phyloP scores from a whole-genome alignment of 2,329 filamentous ascomycete genomes.

The Celoporthe dispersa region DNA sequence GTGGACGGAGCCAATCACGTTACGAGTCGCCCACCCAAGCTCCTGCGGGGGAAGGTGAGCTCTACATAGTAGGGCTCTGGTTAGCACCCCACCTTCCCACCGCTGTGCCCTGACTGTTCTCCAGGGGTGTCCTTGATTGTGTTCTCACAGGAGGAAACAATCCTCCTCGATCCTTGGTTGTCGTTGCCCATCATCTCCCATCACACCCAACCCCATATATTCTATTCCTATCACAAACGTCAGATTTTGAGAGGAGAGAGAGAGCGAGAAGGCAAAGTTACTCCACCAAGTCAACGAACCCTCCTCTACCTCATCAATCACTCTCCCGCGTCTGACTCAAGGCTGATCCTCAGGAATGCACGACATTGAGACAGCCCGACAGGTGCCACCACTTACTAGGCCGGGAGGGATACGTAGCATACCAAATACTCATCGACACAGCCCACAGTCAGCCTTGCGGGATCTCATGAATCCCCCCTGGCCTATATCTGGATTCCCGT shows the following conservation, averaged over 20 bases:
- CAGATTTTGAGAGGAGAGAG: neutral
- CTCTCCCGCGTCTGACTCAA: neutral
- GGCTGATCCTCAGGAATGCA: neutral
- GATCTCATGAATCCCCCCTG: neutral
- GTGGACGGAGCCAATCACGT: neutral
- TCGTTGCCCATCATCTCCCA: neutral
- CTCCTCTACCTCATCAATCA: neutral
- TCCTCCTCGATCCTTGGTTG: neutral
- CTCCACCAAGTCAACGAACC: neutral
- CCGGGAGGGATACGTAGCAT: too few relatives aligned
- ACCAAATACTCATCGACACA: neutral
- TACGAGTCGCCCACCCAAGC: neutral
- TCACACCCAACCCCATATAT: neutral
- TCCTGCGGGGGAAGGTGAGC: neutral
- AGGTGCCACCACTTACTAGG: neutral
- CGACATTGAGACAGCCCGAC: neutral
- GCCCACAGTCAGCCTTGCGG: neutral
- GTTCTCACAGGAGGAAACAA: neutral
- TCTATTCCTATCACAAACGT: conserved; percentile 3
- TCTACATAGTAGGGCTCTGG: conserved; percentile 1
- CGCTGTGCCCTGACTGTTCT: neutral
- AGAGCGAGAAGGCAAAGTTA: neutral
- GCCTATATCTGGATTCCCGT: neutral
- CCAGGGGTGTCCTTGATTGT: neutral
- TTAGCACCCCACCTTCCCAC: neutral